Percentiles rank a stretch among this genome's conserved stretches.
Evolutionary conservation across 495 filamentous ascomycete genomes (phyloP).

Genomic region (Hyaloscypha hepaticicola): DNA sequence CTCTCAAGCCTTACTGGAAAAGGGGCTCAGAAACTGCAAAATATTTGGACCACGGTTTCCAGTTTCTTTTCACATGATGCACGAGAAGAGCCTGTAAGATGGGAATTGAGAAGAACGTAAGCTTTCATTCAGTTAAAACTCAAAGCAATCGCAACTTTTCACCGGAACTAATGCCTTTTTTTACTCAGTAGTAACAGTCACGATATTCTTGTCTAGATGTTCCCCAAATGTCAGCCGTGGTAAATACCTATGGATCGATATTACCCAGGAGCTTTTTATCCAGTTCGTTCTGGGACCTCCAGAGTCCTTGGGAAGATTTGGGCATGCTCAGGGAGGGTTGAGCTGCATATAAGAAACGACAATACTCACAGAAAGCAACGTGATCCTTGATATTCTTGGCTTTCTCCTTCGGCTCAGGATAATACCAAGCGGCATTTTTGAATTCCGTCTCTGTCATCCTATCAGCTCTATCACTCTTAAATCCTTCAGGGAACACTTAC

Average conservation of each 20-base stretch:
- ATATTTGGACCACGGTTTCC: too few relatives aligned
- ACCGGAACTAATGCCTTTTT: neutral
- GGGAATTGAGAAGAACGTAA: too few relatives aligned
- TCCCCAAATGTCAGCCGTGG: neutral
- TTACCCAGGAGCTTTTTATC: too few relatives aligned
- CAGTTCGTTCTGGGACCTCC: neutral
- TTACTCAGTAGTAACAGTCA: slow-evolving; percentile 19
- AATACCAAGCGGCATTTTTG: slow-evolving; percentile 69
- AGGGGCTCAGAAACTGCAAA: too few relatives aligned
- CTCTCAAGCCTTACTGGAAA: too few relatives aligned
- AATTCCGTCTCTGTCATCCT: slow-evolving; percentile 43
- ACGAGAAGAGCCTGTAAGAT: too few relatives aligned
- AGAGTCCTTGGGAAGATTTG: neutral
- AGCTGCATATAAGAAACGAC: neutral
- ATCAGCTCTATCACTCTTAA: neutral
- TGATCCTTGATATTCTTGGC: slow-evolving; percentile 58
- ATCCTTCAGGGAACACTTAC: slow-evolving; percentile 34
- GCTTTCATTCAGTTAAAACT: too few relatives aligned
- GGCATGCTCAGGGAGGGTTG: neutral
- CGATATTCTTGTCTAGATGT: slow-evolving; percentile 24
- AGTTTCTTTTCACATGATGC: too few relatives aligned
- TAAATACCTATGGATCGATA: too few relatives aligned
- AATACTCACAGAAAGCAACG: slow-evolving; percentile 64
- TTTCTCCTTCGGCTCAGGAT: slow-evolving; percentile 56
- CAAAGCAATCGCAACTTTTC: neutral